Percentiles rank a stretch among this genome's conserved stretches.
Evolutionary conservation across 148 eudicot genomes (phyloP).

Genomic region (Suaeda aralocaspica): DNA sequence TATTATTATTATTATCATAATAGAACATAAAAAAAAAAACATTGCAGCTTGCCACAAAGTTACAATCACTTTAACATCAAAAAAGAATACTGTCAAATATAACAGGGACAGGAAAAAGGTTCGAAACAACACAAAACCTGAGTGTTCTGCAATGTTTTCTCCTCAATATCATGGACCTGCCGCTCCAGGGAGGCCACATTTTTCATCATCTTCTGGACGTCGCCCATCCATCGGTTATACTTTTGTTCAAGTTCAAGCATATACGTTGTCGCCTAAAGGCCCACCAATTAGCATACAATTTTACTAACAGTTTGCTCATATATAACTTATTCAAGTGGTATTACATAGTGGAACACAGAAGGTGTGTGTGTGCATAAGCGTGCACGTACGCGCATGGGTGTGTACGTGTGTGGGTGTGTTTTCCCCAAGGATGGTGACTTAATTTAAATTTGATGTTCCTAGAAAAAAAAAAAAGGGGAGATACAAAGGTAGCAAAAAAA

Average conservation of each 20-base stretch:
- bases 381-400: too few species aligned
- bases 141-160: slow-evolving; percentile 55
- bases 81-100: neutral
- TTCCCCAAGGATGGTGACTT: too few species aligned
- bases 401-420: too few species aligned
- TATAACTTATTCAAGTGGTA: slow-evolving; percentile 6
- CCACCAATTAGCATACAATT: slow-evolving; percentile 5
- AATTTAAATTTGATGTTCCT: neutral
- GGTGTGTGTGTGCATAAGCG: neutral
- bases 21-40: neutral
- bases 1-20: too few species aligned
- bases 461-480: neutral
- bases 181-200: slow-evolving; percentile 44
- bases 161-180: slow-evolving; percentile 56
- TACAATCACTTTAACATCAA: too few species aligned
- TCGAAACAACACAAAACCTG: too few species aligned
- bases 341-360: neutral
- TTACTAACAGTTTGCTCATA: neutral
- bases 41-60: too few species aligned
- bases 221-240: slow-evolving; percentile 31
- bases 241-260: slow-evolving; percentile 61
- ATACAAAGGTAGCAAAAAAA: neutral
- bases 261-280: slow-evolving; percentile 58
- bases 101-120: too few species aligned
- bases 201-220: slow-evolving; percentile 42